Percentiles rank a stretch among this genome's conserved stretches.
These are phyloP conservation scores for Phoma sp. DNA, from an alignment of 2,329 filamentous ascomycete species.

Conservation along the genomic window DNA sequence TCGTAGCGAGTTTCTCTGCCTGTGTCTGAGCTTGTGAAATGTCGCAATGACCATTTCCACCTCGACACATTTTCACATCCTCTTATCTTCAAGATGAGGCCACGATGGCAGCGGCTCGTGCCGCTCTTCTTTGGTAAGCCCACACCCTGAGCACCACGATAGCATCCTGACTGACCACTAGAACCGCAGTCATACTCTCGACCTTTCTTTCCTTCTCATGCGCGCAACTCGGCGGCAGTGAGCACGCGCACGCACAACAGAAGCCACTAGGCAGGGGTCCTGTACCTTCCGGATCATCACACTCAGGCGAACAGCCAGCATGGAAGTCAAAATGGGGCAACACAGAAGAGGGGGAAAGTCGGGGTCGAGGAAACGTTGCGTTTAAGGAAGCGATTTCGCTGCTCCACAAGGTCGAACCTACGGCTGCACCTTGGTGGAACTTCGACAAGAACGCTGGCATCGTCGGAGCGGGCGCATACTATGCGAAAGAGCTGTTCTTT, in stretches of 20 bases:
- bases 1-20: not conserved
- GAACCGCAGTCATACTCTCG: slow-evolving; percentile 39
- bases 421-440: slow-evolving; percentile 49
- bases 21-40: slow-evolving; percentile 26
- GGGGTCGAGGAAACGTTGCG: slow-evolving; percentile 30
- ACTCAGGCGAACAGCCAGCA: slow-evolving; percentile 23
- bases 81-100: slow-evolving; percentile 40
- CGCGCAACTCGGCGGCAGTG: slow-evolving; percentile 32
- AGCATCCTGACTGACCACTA: slow-evolving; percentile 29
- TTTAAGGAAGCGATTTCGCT: slow-evolving; percentile 50
- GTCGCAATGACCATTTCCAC: slow-evolving; percentile 40
- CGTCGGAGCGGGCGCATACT: slow-evolving; percentile 64
- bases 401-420: slow-evolving; percentile 52
- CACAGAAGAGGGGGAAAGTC: slow-evolving; percentile 18
- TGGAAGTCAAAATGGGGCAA: slow-evolving; percentile 33
- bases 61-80: slow-evolving; percentile 19
- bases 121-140: slow-evolving; percentile 45
- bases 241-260: slow-evolving; percentile 31
- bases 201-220: slow-evolving; percentile 35
- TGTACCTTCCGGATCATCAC: slow-evolving; percentile 23
- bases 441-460: slow-evolving; percentile 63
- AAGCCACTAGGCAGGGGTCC: slow-evolving; percentile 30
- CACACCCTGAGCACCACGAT: slow-evolving; percentile 6
- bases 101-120: slow-evolving; percentile 44
- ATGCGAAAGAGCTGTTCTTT: slow-evolving; percentile 67